Percentiles rank a stretch among this genome's conserved stretches.
phyloP scores from a whole-genome alignment of 2,329 filamentous ascomycete genomes.

The Phoma herbarum region DNA sequence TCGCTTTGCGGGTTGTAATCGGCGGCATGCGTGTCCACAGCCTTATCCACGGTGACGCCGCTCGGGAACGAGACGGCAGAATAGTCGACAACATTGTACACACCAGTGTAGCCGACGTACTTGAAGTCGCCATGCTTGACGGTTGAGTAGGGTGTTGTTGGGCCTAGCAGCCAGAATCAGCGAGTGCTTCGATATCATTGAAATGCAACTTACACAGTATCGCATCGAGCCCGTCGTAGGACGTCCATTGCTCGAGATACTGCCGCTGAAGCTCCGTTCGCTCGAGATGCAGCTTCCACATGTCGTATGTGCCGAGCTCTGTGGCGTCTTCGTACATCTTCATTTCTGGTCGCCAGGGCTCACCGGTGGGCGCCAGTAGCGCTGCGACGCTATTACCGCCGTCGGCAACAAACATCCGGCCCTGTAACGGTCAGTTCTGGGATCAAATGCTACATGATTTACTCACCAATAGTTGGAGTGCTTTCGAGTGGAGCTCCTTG shows the following conservation, averaged over 20 bases:
- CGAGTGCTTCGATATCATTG: background rate
- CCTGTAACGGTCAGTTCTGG: conserved; percentile 29
- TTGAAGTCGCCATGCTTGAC: conserved; percentile 56
- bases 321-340: conserved; percentile 53
- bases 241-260: conserved; percentile 58
- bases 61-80: conserved; percentile 56
- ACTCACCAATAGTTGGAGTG: conserved; percentile 60
- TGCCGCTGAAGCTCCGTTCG: conserved; percentile 55
- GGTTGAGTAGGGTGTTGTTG: conserved; percentile 57
- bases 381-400: conserved; percentile 59
- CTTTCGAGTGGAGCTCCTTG: conserved; percentile 60
- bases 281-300: conserved; percentile 61
- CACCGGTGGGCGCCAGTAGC: conserved; percentile 52
- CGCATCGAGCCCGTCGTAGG: conserved; percentile 54
- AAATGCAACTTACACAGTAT: conserved; percentile 48
- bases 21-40: conserved; percentile 43
- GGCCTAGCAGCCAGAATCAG: conserved; percentile 36
- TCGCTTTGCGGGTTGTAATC: conserved; percentile 47
- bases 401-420: conserved; percentile 59
- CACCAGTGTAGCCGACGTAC: conserved; percentile 57
- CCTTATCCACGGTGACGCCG: conserved; percentile 52
- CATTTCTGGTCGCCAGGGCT: conserved; percentile 62
- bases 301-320: conserved; percentile 55
- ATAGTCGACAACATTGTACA: conserved; percentile 61
- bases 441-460: background rate